Conservation (phyloP, 2,329 filamentous ascomycete species). For the Verticillium nonalfalfae region DNA sequence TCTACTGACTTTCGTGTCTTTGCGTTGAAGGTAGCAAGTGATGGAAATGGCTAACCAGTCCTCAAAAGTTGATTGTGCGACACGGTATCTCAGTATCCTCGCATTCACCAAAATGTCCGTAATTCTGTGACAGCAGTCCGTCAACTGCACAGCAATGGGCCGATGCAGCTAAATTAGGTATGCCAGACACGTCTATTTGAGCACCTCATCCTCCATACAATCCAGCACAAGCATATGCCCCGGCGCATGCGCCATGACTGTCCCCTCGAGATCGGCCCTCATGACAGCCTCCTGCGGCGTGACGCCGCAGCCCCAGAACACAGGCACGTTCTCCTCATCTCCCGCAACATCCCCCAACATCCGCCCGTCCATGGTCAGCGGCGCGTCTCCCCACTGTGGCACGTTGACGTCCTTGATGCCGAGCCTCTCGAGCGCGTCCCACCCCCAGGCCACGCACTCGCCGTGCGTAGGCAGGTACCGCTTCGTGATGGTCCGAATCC, state of each 20-base stretch:
- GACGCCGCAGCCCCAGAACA: constrained; percentile 61
- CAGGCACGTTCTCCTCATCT: constrained; percentile 39
- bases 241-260: constrained; percentile 55
- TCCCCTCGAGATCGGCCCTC: constrained; percentile 44
- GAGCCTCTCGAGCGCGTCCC: constrained; percentile 36
- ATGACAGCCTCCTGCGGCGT: constrained; percentile 61
- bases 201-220: constrained; percentile 32
- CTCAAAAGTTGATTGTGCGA: too few species aligned
- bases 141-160: constrained; percentile 22
- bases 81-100: too few species aligned
- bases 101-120: too few species aligned
- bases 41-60: too few species aligned
- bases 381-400: constrained; percentile 52
- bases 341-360: constrained; percentile 21
- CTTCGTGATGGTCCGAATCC: constrained; percentile 48
- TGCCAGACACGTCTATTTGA: background rate
- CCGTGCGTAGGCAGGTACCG: constrained; percentile 52
- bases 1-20: too few species aligned
- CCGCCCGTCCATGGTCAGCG: constrained; percentile 30
- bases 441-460: constrained; percentile 60
- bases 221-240: constrained; percentile 59
- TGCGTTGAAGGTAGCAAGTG: too few species aligned
- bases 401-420: constrained; percentile 46
- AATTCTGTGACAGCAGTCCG: too few species aligned
- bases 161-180: too few species aligned